These are phyloP conservation scores for Durio zibethinus DNA, from an alignment of 345 rosid species.

Conservation along the genomic window DNA sequence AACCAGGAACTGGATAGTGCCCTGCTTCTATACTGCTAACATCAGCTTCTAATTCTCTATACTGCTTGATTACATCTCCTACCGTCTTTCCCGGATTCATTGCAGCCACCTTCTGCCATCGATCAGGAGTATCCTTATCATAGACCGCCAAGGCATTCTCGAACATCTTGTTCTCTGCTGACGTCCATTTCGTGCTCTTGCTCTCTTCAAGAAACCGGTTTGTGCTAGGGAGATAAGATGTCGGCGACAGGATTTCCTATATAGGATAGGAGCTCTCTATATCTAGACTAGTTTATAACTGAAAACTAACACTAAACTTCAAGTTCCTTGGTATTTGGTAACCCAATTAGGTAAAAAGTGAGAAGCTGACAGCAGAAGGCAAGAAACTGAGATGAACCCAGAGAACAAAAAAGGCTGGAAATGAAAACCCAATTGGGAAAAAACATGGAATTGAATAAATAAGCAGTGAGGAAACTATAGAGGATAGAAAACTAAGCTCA, in stretches of 20 bases:
- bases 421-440: conserved; percentile 16
- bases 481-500: not conserved
- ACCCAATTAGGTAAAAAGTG: conserved; percentile 11
- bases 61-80: conserved; percentile 58
- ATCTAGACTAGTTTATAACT: not conserved
- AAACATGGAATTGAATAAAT: conserved; percentile 3
- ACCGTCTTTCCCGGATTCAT: conserved; percentile 70
- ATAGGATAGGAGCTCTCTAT: not conserved
- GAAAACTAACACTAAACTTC: conserved; percentile 13
- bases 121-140: conserved; percentile 64
- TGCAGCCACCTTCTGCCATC: conserved; percentile 58
- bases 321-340: conserved; percentile 8
- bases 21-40: conserved; percentile 68
- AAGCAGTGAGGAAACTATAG: not conserved
- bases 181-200: conserved; percentile 58
- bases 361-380: conserved; percentile 13
- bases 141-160: conserved; percentile 75
- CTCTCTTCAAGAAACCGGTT: conserved; percentile 58
- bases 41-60: conserved; percentile 61
- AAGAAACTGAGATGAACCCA: not conserved
- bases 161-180: conserved; percentile 76
- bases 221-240: conserved; percentile 39
- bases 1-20: conserved; percentile 54
- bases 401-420: conserved; percentile 8
- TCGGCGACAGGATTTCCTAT: conserved; percentile 50